A percentile compares a stretch with the other conserved stretches of the same genome.
Conservation (phyloP, 2,329 filamentous ascomycete species). For the Botrytis paeoniae region DNA sequence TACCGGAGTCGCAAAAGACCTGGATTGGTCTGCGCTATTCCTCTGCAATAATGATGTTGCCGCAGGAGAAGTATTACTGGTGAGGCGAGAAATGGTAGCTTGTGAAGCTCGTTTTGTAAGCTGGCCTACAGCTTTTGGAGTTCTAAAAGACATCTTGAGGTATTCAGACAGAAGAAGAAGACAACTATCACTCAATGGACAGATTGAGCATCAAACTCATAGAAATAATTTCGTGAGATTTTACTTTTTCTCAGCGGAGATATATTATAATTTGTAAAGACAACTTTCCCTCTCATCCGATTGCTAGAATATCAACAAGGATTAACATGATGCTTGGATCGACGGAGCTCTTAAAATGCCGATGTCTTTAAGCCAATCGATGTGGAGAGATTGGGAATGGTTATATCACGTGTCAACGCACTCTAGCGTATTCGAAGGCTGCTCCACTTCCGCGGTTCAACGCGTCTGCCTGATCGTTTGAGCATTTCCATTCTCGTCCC, state of each 20-base stretch:
- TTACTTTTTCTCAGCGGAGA: background rate
- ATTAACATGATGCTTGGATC: background rate
- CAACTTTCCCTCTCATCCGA: slow-evolving; percentile 12
- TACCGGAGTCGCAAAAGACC: slow-evolving; percentile 58
- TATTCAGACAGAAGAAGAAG: background rate
- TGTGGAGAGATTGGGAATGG: slow-evolving; percentile 1
- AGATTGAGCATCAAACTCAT: background rate
- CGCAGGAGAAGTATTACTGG: slow-evolving; percentile 33
- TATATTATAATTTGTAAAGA: background rate
- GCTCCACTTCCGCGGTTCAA: slow-evolving; percentile 11
- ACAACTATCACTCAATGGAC: background rate
- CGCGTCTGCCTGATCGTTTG: slow-evolving; percentile 17
- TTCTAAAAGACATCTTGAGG: slow-evolving; percentile 43
- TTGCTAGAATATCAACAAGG: slow-evolving; percentile 13
- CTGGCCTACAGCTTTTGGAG: slow-evolving; percentile 32
- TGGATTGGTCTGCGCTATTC: slow-evolving; percentile 37
- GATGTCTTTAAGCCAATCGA: slow-evolving; percentile 6
- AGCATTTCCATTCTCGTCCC: background rate
- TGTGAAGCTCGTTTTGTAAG: slow-evolving; percentile 35
- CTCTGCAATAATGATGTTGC: slow-evolving; percentile 40
- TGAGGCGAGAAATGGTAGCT: slow-evolving; percentile 32
- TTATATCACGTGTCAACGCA: background rate
- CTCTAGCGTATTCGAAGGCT: background rate
- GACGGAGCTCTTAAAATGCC: slow-evolving; percentile 4
- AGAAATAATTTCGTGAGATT: background rate